Evolutionary conservation across 345 rosid species (phyloP), one percentile per base, ranked within the genome.

Genomic region (Citrus sp.): DNA sequence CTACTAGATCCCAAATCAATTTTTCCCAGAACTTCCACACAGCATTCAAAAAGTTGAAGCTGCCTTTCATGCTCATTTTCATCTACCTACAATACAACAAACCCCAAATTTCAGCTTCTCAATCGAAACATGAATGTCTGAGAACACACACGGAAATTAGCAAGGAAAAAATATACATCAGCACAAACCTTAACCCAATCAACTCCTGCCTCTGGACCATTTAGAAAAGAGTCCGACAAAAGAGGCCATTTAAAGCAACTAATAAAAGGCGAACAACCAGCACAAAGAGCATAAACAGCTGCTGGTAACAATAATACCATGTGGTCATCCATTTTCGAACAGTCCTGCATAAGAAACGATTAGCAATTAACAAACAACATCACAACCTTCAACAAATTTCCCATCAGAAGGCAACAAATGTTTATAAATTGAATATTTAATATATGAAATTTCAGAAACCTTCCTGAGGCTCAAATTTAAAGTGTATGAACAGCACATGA

Each of bases 271-370:
- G 51, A 46, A 46, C 80, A 88, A 74, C 98, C 98, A 86, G 86
- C 84, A 85, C 90, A 93, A 82, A 95, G 87, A 49, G 97, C 91
- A 89, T 83, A 90, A 55, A 90, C 83, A 74, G 98, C 97, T 55
- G 92, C 93, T 25, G 99, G 98, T 86, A 92, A 79, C 84, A 93
- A 85, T 70, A 81, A 60, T 68, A 88, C 89, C 81, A 83, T 77
- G 65, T 81, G 80, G 74, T 89, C 94, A 82, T 90, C 85, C 79
- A 87, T 85, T 61, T 83, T 32, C 67, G 77, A 83, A 81, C 84
- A 80, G 34, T 90, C 97, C 99, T 95, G 77, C 56, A 80, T 40
- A 83, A 70, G 70, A 80, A 83, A 54, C 19, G 37, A 64, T 73
- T 35, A 78, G 69, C 65, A 51, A 55, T 59, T 42, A 72, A 63